Base-by-base conservation (phyloP, 371 early-diverging fungal species). In the Apophysomyces trapeziformis region DNA sequence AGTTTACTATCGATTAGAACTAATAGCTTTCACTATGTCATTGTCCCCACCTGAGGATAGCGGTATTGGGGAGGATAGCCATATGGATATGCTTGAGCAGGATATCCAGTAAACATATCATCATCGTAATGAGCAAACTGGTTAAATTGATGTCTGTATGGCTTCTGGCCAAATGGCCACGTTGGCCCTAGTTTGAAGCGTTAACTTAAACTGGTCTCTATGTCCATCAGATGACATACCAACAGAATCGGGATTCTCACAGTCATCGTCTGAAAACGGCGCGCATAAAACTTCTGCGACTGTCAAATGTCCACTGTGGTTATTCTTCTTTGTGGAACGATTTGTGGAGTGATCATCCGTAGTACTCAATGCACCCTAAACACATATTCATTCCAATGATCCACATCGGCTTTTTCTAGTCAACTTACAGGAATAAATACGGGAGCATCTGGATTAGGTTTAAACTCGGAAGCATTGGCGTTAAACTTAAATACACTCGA, bases 391-490 rank as follows among this genome's bases (percentile, higher is more conserved):
- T 26, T 26, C 32, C 32, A 2, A 26, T 26, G 32, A 26, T 26
- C 32, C 32, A 26, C 32, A 26, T 26, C 32, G 32, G 32, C 32
- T 26, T 26, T 26, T 26, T 26, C 32, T 1, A 26, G 32, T 26
- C 32, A 26, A 61, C 77, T 71, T 75, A 77, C 85, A 38, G 95
- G 95, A 41, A 91, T 87, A 75, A 94, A 94, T 1, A 87, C 85
- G 21, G 89, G 72, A 4, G 93, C 94, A 16, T 86, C 68, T n/a
- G 89, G 90, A 60, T 93, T 94, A 14, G 95, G 95, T 65, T 92
- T 95, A 77, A 96, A 97, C 43, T 92, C 93, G 1, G 89, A 86
- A 2, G 95, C 97, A 61, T 92, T 92, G 45, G 86, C 86, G 68
- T 95, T 96, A 68, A 95, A 85, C 64, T 93, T 94, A 75, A 93